phyloP scores from a whole-genome alignment of 2,329 filamentous ascomycete genomes.

The Zasmidium cellare region DNA sequence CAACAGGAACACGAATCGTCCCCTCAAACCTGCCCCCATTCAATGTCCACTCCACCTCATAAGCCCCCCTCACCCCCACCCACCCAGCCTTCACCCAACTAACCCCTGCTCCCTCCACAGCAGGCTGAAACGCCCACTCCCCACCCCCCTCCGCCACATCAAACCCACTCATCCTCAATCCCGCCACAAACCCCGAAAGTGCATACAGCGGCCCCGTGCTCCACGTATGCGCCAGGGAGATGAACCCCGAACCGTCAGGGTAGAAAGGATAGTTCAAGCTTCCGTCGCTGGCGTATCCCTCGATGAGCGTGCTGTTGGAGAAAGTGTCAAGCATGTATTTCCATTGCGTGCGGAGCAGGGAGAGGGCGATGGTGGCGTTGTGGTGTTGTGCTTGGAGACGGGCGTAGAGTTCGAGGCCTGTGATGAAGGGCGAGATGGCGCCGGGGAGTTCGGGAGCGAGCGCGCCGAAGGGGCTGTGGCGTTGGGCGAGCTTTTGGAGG shows the following conservation, averaged over 20 bases:
- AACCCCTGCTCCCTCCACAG: no score
- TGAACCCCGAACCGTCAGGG: conserved; percentile 43
- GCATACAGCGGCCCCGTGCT: conserved; percentile 47
- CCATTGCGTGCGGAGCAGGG: conserved; percentile 49
- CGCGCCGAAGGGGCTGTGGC: conserved; percentile 46
- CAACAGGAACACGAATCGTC: no score
- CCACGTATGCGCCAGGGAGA: conserved; percentile 53
- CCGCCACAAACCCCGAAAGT: conserved; percentile 1
- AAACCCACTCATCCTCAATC: no score
- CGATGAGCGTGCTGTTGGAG: conserved; percentile 54
- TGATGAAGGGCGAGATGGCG: conserved; percentile 50
- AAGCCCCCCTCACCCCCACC: no score
- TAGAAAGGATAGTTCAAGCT: conserved; percentile 51
- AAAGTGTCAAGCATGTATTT: conserved; percentile 56
- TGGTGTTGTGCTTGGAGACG: conserved; percentile 25
- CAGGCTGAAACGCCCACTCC: no score
- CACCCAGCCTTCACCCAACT: no score
- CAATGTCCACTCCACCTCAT: no score
- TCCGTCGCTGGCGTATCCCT: conserved; percentile 50
- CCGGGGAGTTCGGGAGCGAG: conserved; percentile 47
- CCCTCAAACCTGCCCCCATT: no score
- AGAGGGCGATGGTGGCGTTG: conserved; percentile 40
- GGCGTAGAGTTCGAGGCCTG: conserved; percentile 45
- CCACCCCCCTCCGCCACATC: no score
- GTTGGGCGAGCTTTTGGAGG: conserved; percentile 29